phyloP scores from a whole-genome alignment of 2,329 filamentous ascomycete genomes.

The Coniochaeta pulveracea region DNA sequence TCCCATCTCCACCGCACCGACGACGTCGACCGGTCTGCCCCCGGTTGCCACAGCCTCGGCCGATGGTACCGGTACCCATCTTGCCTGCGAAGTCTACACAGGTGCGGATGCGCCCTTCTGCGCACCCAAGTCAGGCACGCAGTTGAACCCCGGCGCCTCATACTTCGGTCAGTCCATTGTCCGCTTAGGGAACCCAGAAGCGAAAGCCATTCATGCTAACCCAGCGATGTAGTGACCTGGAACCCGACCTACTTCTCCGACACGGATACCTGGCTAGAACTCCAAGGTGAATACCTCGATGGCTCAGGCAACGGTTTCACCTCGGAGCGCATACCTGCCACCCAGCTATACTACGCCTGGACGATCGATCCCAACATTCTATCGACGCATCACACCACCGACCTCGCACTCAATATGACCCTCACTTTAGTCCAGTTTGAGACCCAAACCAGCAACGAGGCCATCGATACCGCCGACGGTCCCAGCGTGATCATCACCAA shows the following conservation, averaged over 20 bases:
- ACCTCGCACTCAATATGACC: constrained; percentile 7
- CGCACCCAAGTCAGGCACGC: constrained; percentile 16
- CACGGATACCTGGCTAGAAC: constrained; percentile 8
- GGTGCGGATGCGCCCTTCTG: constrained; percentile 20
- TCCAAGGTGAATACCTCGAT: constrained; percentile 11
- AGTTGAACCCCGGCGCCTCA: constrained; percentile 16
- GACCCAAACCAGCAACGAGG: constrained; percentile 8
- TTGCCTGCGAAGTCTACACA: constrained; percentile 17
- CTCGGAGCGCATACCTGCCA: constrained; percentile 10
- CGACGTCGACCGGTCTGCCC: constrained; percentile 19
- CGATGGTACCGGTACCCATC: constrained; percentile 15
- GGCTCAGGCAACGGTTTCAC: constrained; percentile 9
- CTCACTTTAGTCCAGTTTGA: constrained; percentile 14
- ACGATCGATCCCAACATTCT: constrained; percentile 14
- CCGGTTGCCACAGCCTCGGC: constrained; percentile 19
- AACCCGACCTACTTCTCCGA: constrained; percentile 15
- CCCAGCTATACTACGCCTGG: constrained; percentile 19
- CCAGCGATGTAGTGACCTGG: constrained; percentile 19
- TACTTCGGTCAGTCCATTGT: constrained; percentile 21
- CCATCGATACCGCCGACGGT: constrained; percentile 9
- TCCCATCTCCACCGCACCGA: constrained; percentile 9
- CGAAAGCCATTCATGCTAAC: background rate
- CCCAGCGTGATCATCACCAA: constrained; percentile 15
- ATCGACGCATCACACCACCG: constrained; percentile 3
- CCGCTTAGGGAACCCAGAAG: no score